Evolutionary conservation across 805 yeast genomes (phyloP).

Genomic region (Candida caryicola): DNA sequence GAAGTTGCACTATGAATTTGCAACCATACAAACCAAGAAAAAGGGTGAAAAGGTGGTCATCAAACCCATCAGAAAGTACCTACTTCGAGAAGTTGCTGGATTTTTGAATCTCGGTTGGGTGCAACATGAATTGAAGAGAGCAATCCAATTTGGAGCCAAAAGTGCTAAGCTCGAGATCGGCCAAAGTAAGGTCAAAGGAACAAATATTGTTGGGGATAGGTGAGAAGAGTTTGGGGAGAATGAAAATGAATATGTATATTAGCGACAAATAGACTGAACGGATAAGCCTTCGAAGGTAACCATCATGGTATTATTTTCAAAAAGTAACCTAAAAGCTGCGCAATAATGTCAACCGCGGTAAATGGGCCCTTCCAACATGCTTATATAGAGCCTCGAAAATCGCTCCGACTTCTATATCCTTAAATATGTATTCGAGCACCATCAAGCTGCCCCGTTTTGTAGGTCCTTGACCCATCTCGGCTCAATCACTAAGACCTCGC

Average conservation of each 20-base stretch:
- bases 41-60: slow-evolving; percentile 24
- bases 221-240: too few species aligned
- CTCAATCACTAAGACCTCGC: slow-evolving; percentile 41
- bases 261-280: too few species aligned
- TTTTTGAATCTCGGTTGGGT: slow-evolving; percentile 52
- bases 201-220: slow-evolving; percentile 47
- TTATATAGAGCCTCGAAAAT: too few species aligned
- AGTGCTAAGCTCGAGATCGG: slow-evolving; percentile 91
- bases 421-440: too few species aligned
- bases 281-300: too few species aligned
- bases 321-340: too few species aligned
- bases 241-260: too few species aligned
- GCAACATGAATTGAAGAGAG: slow-evolving; percentile 77
- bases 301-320: too few species aligned
- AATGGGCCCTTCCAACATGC: too few species aligned
- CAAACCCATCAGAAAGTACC: slow-evolving; percentile 43
- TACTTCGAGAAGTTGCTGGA: slow-evolving; percentile 63
- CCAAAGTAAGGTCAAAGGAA: slow-evolving; percentile 73
- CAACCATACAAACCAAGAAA: slow-evolving; percentile 17
- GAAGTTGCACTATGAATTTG: slow-evolving; percentile 37
- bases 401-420: too few species aligned
- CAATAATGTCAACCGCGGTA: too few species aligned
- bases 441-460: background rate
- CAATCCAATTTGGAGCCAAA: slow-evolving; percentile 94
- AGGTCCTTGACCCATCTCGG: slow-evolving; percentile 39